A percentile compares a stretch with the other conserved stretches of the same genome.
Evolutionary conservation across 257 asterid species (phyloP).

Genomic region (Primulina huaijiensis): DNA sequence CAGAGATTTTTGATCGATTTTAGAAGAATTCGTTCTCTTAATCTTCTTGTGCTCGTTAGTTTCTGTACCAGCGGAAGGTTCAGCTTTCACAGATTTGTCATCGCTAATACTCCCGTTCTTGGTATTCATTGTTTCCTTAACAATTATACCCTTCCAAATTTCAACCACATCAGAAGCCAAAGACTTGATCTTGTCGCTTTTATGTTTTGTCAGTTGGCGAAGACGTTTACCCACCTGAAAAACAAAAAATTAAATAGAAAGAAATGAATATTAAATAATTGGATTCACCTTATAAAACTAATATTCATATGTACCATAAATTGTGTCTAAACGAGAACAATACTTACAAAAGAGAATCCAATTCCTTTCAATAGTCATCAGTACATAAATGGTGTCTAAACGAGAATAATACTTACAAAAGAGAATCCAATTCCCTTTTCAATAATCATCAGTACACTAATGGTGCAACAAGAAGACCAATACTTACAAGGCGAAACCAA

Average conservation of each 20-base stretch:
- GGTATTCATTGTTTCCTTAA: constrained; percentile 62
- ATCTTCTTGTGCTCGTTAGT: constrained; percentile 33
- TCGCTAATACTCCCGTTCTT: constrained; percentile 40
- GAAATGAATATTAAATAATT: not conserved
- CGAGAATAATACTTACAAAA: not conserved
- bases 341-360: too few relatives aligned
- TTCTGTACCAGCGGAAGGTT: constrained; percentile 34
- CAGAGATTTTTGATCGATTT: constrained; percentile 39
- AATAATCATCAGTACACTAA: not conserved
- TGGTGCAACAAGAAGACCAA: not conserved
- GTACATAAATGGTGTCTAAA: not conserved
- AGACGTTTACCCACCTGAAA: constrained; percentile 86
- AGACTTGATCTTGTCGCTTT: constrained; percentile 63
- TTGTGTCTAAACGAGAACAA: not conserved
- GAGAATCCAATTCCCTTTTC: not conserved
- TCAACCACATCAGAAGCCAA: constrained; percentile 80
- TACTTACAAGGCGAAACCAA: not conserved
- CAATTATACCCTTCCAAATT: constrained; percentile 73
- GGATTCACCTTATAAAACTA: not conserved
- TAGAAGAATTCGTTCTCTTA: constrained; percentile 48
- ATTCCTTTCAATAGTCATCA: not conserved
- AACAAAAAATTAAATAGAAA: not conserved
- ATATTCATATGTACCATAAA: not conserved
- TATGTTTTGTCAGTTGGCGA: constrained; percentile 84
- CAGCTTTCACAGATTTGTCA: constrained; percentile 40